Base-by-base conservation (phyloP, 2,329 filamentous ascomycete genomes). In the Aureobasidium zeae region DNA sequence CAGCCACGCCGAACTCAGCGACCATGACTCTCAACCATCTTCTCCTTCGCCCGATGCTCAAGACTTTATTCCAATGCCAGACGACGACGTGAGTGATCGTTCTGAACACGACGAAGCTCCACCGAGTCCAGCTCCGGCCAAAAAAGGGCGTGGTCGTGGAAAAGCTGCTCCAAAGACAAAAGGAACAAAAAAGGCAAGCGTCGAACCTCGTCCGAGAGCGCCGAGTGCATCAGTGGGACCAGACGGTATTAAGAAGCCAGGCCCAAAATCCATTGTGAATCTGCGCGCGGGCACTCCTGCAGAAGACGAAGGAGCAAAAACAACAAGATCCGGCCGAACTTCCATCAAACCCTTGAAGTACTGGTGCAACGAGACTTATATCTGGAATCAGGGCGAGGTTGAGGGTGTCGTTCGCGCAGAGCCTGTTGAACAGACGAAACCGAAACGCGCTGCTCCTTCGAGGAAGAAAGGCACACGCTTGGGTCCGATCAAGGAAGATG, bases 281-380 rank as follows among this genome's bases (percentile, higher is more conserved):
- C 52, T 64, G 5, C 63, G 63, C 33, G 56, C 60, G 10, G 54
- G 52, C 20, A 66, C 63, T 16, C 63, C 63, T 5, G 55, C 56
- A 11, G 60, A 63, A 29, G 71, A 78, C 42, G 68, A 64, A 19
- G 67, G 75, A 49, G 69, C 70, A 21, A 74, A 71, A 32, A 84
- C 81, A 38, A 74, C 74, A n/a, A 79, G 86, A 43, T 89, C 82
- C 10, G 88, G 86, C 2, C 77, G 91, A 45, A 76, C 78, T 41
- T 86, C 84, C 8, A 80, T 86, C 49, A 77, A 77, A 48, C 91
- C 88, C 0, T 65, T 95, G 24, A 78, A 85, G 19, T 94, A 75
- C 59, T 96, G 89, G 89, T 79, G 79, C 54, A 87, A 87, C 52
- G 89, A 96, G 59, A 76, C 76, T 43, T 76, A 83, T 34, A 75